Evolutionary conservation across 2,329 filamentous ascomycete species (phyloP), one percentile per base, ranked within the genome.

Genomic region (Ceratocystis diversiconidia): DNA sequence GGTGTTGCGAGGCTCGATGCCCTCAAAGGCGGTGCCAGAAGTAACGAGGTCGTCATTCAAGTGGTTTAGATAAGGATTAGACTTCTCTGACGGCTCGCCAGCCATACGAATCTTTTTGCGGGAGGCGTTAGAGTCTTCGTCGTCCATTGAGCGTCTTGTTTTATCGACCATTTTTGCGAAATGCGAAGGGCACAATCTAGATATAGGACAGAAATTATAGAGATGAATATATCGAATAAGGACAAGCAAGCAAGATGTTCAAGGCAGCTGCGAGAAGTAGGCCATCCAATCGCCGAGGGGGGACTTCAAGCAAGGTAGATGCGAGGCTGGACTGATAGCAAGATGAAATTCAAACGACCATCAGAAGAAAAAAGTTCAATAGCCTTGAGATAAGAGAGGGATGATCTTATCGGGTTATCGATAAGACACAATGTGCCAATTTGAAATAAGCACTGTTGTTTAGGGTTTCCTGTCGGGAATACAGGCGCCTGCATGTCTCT

Each of bases 21-120:
- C 61, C 55, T 68, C 64, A 19, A 65, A 68, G 61, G 64, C 62
- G 17, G 64, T 68, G 55, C 70, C 74, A 32, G 70, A 70, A 64
- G 73, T 70, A 62, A 71, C 67, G 67, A 70, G 69, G 68, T 82
- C 77, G 69, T 86, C 81, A 76, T 92, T 85, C 84, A 88, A 88
- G 76, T 99, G 94, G 66, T 91, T 89, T 69, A 99, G 85, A 78
- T 99, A 97, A 1, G 89, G 90, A 74, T 97, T 97, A 73, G 82
- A 73, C 69, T 75, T 75, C 19, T 72, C 70, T 36, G 69, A 62
- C 67, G 67, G 50, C 64, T 62, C 61, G 30, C 30, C 57, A 41
- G 68, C 69, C 71, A 75, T 79, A 69, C 75, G 76, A 52, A 73
- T 72, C 73, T 79, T 81, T 70, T 79, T 79, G 68, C 75, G 74